Base-by-base conservation (phyloP, 345 rosid genomes). In the Gossypium anomalum region DNA sequence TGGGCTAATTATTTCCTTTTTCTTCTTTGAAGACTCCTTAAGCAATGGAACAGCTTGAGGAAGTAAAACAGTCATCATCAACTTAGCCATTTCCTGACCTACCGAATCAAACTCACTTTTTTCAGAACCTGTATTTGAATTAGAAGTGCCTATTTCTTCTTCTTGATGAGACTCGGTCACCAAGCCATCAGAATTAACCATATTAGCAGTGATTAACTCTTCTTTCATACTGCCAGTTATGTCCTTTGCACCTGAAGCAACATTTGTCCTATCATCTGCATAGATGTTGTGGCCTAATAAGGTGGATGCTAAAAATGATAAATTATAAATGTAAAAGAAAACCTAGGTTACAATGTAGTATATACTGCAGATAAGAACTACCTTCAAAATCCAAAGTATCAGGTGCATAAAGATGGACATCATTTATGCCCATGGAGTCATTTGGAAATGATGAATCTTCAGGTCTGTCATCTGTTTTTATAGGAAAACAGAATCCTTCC, bases 1-100 rank as follows among this genome's bases (percentile, higher is more conserved):
- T 49, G 75, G 14, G 63, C 63, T 27, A 67, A 63, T 25, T 15
- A 73, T 63, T 14, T 49, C 75, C 72, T 76, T 82, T 77, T 83
- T 88, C 83, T 85, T 85, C 75, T 77, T 80, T 75, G 89, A 82
- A 59, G 72, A 44, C 73, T 79, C 74, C 77, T 83, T 86, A 69
- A 94, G 94, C 48, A 93, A 83, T 77, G 98, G 98, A 74, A 94
- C 74, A 64, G 96, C 98, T 88, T 86, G 97, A 71, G 99, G 99
- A 82, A 93, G 92, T 76, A 91, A 87, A 78, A 95, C 65, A 19
- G 90, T 82, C 90, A 93, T 87, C 99, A 95, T 95, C 76, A 90
- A 81, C 73, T 82, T 82, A 69, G 89, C 80, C 75, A 84, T 79
- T 62, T 82, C 98, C 75, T 86, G 87, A 77, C 85, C 88, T 62